A percentile compares a stretch with the other conserved stretches of the same genome.
phyloP scores from a whole-genome alignment of 1,139 yeast genomes.

The Hyphopichia burtonii region DNA sequence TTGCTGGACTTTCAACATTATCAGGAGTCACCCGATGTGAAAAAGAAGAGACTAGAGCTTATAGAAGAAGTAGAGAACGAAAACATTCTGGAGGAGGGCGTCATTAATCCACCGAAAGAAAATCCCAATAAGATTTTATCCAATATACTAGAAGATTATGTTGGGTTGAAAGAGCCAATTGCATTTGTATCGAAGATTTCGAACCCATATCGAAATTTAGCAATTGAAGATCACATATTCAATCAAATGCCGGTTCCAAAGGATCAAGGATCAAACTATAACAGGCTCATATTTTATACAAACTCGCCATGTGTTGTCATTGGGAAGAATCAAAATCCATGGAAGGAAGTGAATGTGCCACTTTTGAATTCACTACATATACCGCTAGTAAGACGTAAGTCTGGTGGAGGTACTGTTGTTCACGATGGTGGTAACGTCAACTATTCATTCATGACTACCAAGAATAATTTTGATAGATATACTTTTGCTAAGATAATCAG shows the following conservation, averaged over 20 bases:
- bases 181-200: conserved; percentile 46
- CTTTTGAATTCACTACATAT: conserved; percentile 51
- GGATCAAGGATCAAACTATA: conserved; percentile 21
- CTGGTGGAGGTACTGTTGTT: conserved; percentile 98
- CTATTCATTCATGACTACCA: conserved; percentile 75
- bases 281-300: conserved; percentile 67
- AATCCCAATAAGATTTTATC: not conserved
- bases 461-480: conserved; percentile 64
- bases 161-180: conserved; percentile 20
- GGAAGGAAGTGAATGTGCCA: conserved; percentile 77
- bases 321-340: conserved; percentile 96
- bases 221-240: conserved; percentile 80
- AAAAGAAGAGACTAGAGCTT: not conserved
- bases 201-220: conserved; percentile 75
- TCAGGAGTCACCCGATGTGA: conserved; percentile 30
- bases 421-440: conserved; percentile 93
- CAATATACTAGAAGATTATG: not conserved
- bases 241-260: conserved; percentile 54
- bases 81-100: not conserved
- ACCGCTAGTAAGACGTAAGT: conserved; percentile 74
- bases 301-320: conserved; percentile 86
- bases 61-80: not conserved
- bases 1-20: conserved; percentile 42
- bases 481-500: conserved; percentile 57
- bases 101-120: too few relatives aligned